Evolutionary conservation across 1,139 yeast genomes (phyloP).

Genomic region (Yamadazyma jaroonii): DNA sequence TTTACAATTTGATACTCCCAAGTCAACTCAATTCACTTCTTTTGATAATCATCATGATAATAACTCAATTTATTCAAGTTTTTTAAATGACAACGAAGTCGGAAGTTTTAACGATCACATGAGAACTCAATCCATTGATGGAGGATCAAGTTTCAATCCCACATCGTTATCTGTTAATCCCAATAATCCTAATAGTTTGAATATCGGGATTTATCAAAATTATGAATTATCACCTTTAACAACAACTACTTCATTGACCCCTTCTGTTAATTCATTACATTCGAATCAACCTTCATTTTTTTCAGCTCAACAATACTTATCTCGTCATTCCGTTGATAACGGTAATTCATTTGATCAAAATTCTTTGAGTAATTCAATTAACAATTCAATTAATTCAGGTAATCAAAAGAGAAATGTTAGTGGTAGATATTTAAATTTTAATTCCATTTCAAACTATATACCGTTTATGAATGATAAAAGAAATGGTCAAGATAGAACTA

Average conservation of each 20-base stretch:
- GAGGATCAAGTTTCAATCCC: constrained; percentile 10
- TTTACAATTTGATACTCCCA: constrained; percentile 8
- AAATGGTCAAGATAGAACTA: constrained; percentile 8
- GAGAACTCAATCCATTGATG: constrained; percentile 17
- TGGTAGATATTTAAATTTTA: constrained; percentile 33
- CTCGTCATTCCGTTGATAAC: constrained; percentile 39
- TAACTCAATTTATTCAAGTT: constrained; percentile 14
- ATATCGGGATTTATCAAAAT: constrained; percentile 8
- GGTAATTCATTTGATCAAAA: constrained; percentile 37
- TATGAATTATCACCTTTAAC: constrained; percentile 42
- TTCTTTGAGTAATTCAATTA: constrained; percentile 23
- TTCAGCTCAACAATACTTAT: constrained; percentile 43
- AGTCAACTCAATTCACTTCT: constrained; percentile 5
- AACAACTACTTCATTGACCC: constrained; percentile 45
- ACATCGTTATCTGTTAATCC: constrained; percentile 13
- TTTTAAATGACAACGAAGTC: constrained; percentile 10
- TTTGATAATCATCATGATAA: constrained; percentile 12
- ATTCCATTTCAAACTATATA: constrained; percentile 39
- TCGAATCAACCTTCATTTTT: constrained; percentile 47
- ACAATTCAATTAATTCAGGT: constrained; percentile 9
- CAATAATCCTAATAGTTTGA: constrained; percentile 8
- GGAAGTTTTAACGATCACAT: constrained; percentile 12
- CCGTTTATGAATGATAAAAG: constrained; percentile 45
- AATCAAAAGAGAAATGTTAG: constrained; percentile 10
- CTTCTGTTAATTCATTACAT: constrained; percentile 40